Evolutionary conservation across 2,329 filamentous ascomycete genomes (phyloP), one percentile per base, ranked within the genome.

Genomic region (Exserohilum turcica): DNA sequence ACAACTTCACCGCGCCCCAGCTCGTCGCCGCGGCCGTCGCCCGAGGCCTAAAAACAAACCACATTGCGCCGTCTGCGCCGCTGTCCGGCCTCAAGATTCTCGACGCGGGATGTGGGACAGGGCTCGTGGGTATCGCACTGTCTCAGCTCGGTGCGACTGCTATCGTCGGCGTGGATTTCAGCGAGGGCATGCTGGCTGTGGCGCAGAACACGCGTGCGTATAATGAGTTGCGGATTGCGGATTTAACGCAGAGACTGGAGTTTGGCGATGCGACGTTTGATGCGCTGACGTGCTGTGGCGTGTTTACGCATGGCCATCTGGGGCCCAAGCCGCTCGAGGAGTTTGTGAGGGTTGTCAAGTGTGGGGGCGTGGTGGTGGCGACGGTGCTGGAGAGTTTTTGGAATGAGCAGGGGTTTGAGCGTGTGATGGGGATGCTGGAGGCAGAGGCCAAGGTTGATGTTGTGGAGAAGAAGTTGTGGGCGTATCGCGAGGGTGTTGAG

Each of bases 81-180:
- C 36, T 64, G 8, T 53, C 67, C 16, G 59, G 66, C 15, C 64
- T 67, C 6, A 48, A 59, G 2, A 78, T 84, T 49, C 75, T 83
- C 0, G 82, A 84, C 53, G 81, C 81, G 18, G 82, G 82, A n/a
- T 84, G 82, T 52, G 82, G 82, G 3, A 84, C 81, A 0, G 82
- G 82, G 0, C 76, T 83, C 7, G 81, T 82, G 9, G 82, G 80
- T 3, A 65, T 76, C 16, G 77, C 77, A 21, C 76, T 84, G 3
- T 73, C 76, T 18, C 67, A 75, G 32, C 64, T 74, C 28, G 77
- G 79, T 2, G 77, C 76, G 3, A 73, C 73, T 32, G 69, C 73
- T n/a, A 76, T 84, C 36, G 79, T 83, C 44, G 82, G 82, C 21
- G 65, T 83, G 21, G 82, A 85, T 57, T 68, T 84, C 13, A 81